Evolutionary conservation across 1,139 yeast genomes (phyloP).

Genomic region (Geotrichum reessii): DNA sequence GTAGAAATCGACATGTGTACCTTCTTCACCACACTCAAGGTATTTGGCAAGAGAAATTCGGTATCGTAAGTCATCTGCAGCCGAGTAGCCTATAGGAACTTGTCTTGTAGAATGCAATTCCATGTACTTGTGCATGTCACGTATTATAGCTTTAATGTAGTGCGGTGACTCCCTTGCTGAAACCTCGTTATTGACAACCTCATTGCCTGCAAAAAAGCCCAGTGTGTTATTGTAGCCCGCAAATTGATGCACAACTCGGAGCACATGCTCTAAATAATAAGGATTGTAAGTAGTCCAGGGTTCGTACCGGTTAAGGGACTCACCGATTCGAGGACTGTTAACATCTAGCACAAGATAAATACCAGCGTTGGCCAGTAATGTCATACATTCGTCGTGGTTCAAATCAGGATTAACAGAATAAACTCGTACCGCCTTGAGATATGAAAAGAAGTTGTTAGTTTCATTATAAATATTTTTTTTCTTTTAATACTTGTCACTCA

Average conservation of each 20-base stretch:
- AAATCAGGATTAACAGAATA: slow-evolving; percentile 73
- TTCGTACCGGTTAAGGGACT: slow-evolving; percentile 65
- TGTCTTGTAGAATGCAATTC: slow-evolving; percentile 58
- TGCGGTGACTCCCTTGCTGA: slow-evolving; percentile 57
- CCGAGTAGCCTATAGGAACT: slow-evolving; percentile 90
- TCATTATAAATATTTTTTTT: slow-evolving; percentile 18
- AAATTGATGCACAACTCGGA: slow-evolving; percentile 77
- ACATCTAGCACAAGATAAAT: slow-evolving; percentile 84
- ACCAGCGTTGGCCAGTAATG: slow-evolving; percentile 78
- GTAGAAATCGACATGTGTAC: slow-evolving; percentile 74
- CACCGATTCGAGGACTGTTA: slow-evolving; percentile 62
- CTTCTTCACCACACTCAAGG: slow-evolving; percentile 60
- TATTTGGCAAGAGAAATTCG: slow-evolving; percentile 76
- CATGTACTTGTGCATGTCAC: slow-evolving; percentile 85
- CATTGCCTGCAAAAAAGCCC: slow-evolving; percentile 94
- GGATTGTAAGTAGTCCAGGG: slow-evolving; percentile 68
- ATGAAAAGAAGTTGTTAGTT: slow-evolving; percentile 22
- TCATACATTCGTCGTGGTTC: slow-evolving; percentile 86
- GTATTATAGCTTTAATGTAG: slow-evolving; percentile 81
- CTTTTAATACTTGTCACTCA: slow-evolving; percentile 33
- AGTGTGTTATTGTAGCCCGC: slow-evolving; percentile 74
- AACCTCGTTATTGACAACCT: slow-evolving; percentile 74
- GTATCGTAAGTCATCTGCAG: slow-evolving; percentile 72
- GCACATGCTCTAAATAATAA: slow-evolving; percentile 64
- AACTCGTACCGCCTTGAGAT: slow-evolving; percentile 35